A percentile compares a stretch with the other conserved stretches of the same genome.
phyloP scores from a whole-genome alignment of 2,329 filamentous ascomycete species.

The Coleophoma cylindrospora region DNA sequence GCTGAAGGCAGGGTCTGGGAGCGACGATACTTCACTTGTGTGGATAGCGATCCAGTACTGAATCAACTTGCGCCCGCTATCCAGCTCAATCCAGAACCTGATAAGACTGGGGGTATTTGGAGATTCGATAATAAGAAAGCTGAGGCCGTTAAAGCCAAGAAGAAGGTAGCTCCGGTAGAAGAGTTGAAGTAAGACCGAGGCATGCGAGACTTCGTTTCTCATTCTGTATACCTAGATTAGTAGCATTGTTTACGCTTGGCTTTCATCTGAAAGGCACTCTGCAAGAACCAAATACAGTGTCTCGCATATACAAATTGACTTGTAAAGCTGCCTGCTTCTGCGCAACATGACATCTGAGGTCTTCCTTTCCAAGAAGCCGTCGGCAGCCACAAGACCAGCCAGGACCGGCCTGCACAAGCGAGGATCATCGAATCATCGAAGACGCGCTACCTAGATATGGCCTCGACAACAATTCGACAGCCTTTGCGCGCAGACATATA shows the following conservation, averaged over 20 bases:
- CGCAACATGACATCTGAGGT: too few relatives aligned
- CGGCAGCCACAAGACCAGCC: too few relatives aligned
- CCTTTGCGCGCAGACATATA: neutral
- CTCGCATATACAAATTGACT: too few relatives aligned
- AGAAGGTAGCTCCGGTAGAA: neutral
- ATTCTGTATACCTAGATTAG: neutral
- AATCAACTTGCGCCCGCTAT: constrained; percentile 35
- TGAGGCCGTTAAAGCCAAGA: constrained; percentile 3
- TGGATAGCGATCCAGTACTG: constrained; percentile 40
- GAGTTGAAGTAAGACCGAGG: neutral
- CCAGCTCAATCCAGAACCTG: constrained; percentile 37
- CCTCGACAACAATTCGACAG: neutral
- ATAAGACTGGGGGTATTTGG: constrained; percentile 70
- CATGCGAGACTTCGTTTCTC: neutral
- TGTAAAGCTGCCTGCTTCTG: too few relatives aligned
- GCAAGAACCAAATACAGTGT: too few relatives aligned
- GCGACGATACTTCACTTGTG: constrained; percentile 70
- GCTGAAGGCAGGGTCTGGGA: constrained; percentile 75
- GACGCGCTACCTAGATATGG: neutral
- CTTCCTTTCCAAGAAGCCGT: too few relatives aligned
- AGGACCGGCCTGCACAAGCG: neutral
- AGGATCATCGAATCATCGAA: neutral
- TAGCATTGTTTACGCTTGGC: neutral
- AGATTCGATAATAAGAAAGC: constrained; percentile 50
- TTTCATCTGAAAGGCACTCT: too few relatives aligned